phyloP scores from a whole-genome alignment of 2,329 filamentous ascomycete species.

The Fusarium sp. region DNA sequence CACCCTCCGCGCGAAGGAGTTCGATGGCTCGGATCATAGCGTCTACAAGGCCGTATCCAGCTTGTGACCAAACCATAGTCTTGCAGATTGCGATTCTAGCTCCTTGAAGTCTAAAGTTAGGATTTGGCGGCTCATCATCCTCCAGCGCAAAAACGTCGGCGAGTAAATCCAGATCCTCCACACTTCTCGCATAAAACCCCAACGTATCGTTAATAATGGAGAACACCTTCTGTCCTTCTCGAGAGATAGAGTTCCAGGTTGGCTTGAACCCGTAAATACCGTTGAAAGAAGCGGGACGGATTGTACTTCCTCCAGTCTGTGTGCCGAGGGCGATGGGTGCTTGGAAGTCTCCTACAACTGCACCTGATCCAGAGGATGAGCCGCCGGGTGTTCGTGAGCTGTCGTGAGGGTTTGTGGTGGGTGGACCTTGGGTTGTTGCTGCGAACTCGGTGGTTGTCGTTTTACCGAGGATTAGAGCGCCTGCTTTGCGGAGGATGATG shows the following conservation, averaged over 20 bases:
- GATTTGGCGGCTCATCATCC: constrained; percentile 58
- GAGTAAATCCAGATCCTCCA: constrained; percentile 67
- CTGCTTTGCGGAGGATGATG: constrained; percentile 64
- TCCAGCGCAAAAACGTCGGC: constrained; percentile 62
- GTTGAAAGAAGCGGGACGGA: constrained; percentile 71
- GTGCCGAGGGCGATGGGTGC: constrained; percentile 68
- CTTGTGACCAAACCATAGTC: constrained; percentile 61
- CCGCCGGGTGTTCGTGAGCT: constrained; percentile 70
- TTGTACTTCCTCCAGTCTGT: constrained; percentile 71
- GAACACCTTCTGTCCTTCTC: constrained; percentile 20
- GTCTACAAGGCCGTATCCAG: constrained; percentile 52
- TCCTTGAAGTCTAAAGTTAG: constrained; percentile 52
- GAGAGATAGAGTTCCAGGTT: constrained; percentile 29
- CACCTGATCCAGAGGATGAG: constrained; percentile 73
- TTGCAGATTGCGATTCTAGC: constrained; percentile 64
- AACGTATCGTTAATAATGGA: constrained; percentile 64
- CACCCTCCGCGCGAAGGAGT: constrained; percentile 58
- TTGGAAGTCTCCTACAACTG: constrained; percentile 72
- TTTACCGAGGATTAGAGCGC: constrained; percentile 63
- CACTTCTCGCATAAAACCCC: constrained; percentile 64
- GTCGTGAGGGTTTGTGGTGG: constrained; percentile 72
- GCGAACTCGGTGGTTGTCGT: constrained; percentile 65
- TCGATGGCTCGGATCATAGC: constrained; percentile 53
- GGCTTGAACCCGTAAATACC: constrained; percentile 56
- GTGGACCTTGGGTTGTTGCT: constrained; percentile 60